These are phyloP conservation scores for Chrysoporthe cubensis DNA, from an alignment of 2,329 filamentous ascomycete species.

Conservation along the genomic window DNA sequence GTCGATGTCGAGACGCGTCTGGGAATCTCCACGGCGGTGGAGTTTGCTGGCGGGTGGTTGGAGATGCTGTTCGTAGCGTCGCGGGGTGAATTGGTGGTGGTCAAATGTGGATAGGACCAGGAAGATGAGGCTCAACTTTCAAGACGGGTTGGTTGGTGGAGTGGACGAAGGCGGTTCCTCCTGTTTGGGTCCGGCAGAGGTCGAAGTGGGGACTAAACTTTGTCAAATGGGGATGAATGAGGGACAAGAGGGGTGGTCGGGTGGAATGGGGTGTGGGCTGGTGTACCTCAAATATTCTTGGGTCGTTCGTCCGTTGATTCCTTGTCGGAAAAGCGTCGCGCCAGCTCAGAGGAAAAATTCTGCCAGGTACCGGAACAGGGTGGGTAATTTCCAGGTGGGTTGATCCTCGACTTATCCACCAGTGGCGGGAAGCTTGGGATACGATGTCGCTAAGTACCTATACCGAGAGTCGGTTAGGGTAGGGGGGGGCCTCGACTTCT, in stretches of 20 bases:
- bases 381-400: slow-evolving; percentile 26
- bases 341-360: slow-evolving; percentile 29
- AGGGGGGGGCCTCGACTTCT: slow-evolving; percentile 11
- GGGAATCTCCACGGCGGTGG: slow-evolving; percentile 23
- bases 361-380: slow-evolving; percentile 29
- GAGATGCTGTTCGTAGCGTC: slow-evolving; percentile 18
- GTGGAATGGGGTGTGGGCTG: slow-evolving; percentile 29
- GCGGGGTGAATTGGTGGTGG: slow-evolving; percentile 20
- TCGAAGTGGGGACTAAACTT: slow-evolving; percentile 31
- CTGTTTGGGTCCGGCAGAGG: slow-evolving; percentile 30
- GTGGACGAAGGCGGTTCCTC: slow-evolving; percentile 29
- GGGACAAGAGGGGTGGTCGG: slow-evolving; percentile 29
- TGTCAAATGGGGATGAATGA: slow-evolving; percentile 31
- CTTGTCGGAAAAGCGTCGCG: slow-evolving; percentile 21
- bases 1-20: slow-evolving; percentile 25
- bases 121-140: slow-evolving; percentile 30
- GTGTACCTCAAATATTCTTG: slow-evolving; percentile 32
- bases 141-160: slow-evolving; percentile 31
- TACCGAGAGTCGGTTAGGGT: slow-evolving; percentile 12
- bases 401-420: slow-evolving; percentile 27
- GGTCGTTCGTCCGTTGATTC: slow-evolving; percentile 28
- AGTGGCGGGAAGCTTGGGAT: slow-evolving; percentile 22
- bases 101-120: slow-evolving; percentile 30
- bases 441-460: slow-evolving; percentile 22
- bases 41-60: slow-evolving; percentile 19